Base-by-base conservation (phyloP, 2,329 filamentous ascomycete genomes). In the Penicillium sumatraense region DNA sequence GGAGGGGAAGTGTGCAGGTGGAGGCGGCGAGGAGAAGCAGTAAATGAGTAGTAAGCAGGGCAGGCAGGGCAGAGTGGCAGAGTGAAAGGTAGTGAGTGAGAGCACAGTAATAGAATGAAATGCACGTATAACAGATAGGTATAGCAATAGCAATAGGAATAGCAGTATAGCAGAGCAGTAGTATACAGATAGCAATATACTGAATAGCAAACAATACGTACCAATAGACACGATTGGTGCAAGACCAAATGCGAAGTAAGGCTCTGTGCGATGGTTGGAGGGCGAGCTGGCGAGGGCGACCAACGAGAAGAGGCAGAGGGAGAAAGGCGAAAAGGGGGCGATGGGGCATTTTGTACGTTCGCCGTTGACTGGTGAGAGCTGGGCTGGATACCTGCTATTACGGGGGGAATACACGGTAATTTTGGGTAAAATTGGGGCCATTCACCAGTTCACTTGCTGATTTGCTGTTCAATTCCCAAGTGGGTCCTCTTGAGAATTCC, bases 261-360 rank as follows among this genome's bases (percentile, higher is more conserved):
- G 57, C 50, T 56, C 57, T 63, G 62, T 60, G 61, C 62, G 58
- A 64, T 64, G 60, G 60, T 65, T 66, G 64, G 63, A 64, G 68
- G 64, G 66, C 61, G 65, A 64, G 56, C 57, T 65, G 68, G 67
- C 64, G 61, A 66, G 60, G 62, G 72, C 68, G 67, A 73, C 72
- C 72, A 75, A 75, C 72, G 72, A 75, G 72, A 73, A 65, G 64
- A 62, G 70, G 69, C 71, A 73, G 68, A 72, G 63, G 69, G 63
- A 69, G 62, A 65, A 72, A 69, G 65, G 60, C 64, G 63, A 64
- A 66, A 65, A 62, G 65, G 67, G 63, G 70, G 69, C 70, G 70
- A 74, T 74, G 72, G 72, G 69, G 71, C 71, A 73, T 74, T 75
- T 66, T 74, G 71, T 75, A 74, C 67, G 61, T 68, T 60, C 13